Evolutionary conservation across 257 asterid species (phyloP), one percentile per base, ranked within the genome.

Genomic region (Solanum megistacrolobum): DNA sequence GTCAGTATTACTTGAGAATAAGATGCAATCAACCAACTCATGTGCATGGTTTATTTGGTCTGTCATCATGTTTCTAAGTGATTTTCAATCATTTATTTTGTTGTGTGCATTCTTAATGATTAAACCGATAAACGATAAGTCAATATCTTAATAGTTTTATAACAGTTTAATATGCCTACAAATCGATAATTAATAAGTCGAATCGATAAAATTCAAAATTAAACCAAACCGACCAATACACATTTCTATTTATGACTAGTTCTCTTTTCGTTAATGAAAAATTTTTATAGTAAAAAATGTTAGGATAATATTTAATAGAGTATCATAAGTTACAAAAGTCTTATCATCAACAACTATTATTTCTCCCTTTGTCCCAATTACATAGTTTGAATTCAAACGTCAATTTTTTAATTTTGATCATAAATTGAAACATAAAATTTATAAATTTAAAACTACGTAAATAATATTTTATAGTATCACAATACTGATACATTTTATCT

Each of bases 71-170:
- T 46, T 46, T 52, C 0, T 16, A 13, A 48, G 21, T 48, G 60
- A 48, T 48, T 48, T 16, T 48, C 21, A 48, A 48, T 48, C 60
- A 48, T 48, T 16, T 2, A 5, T 16, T 48, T 48, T 2, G 14
- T 43, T 43, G 6, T 52, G 7, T 52, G 4, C 16, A 16, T 16
- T 52, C 9, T 52, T 6, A 6, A 52, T 52, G 9, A 6, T 52
- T 52, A 18, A 52, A 52, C 0, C 3, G 9, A 52, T 52, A 52
- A 16, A 0, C 0, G 4, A 52, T 52, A 52, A 52, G 1, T 52
- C 9, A 52, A 52, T 52, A 52, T 52, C 4, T 52, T 52, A 52
- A 16, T 52, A 52, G 0, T 2, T 6, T 7, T 52, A 16, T 16
- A 52, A 16, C 3, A 16, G 0, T 52, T 16, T 16, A 52, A 52